Evolutionary conservation across 257 asterid genomes (phyloP), one percentile per base, ranked within the genome.

Genomic region (Misopates orontium): DNA sequence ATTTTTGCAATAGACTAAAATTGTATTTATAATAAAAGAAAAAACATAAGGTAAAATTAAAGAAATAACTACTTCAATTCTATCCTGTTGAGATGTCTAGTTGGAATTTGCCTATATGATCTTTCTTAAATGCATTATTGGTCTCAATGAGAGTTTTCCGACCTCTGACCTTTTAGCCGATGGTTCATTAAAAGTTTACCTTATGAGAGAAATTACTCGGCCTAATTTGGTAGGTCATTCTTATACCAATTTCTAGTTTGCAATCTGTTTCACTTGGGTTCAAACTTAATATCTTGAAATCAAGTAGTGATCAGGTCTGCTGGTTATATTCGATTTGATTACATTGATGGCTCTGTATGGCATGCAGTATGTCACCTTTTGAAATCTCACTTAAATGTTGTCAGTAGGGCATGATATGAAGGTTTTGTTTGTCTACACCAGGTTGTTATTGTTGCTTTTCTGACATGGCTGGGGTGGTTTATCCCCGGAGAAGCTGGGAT

Each of bases 381-480:
- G 15, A 48, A 16, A 15, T 56, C 24, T 8, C 24, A 64, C 52
- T 16, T 52, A 60, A n/a, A n/a, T n/a, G n/a, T n/a, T n/a, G n/a
- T 66, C 54, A 21, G 19, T 51, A 36, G n/a, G 53, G 12, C 51
- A 44, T 36, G 51, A 42, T 44, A 19, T 64, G 22, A 39, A 24
- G 23, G 31, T 25, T 54, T 32, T 44, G 42, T 70, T 54, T 60
- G 62, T 67, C 40, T 57, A 57, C 57, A 65, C 69, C 86, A 93
- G 97, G 98, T 93, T 61, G 94, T 93, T 69, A 63, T 90, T 42
- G 83, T 68, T 71, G 89, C 98, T 60, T 75, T 86, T 52, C 21
- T 79, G 56, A 93, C 98, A 3, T 90, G 93, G 95, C 70, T 87
- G 73, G 97, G 86, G 68, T 93, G 98, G 98, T 93, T 84, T 84